Conservation (phyloP, 192 early-diverging fungal species). For the Oehlia diaphana region DNA sequence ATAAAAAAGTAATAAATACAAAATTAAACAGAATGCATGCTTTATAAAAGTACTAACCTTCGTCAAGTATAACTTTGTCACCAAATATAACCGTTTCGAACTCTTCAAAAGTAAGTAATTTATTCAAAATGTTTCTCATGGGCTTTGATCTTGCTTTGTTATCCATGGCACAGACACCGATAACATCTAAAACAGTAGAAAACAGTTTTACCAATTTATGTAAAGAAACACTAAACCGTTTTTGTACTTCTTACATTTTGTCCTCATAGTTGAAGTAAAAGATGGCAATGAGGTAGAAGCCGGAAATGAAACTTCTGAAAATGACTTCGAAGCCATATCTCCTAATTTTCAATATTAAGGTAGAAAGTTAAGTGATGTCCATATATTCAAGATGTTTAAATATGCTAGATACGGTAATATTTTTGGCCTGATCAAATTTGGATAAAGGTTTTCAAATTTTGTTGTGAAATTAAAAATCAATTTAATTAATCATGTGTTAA, state of each 20-base stretch:
- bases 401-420: too few relatives aligned
- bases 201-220: not conserved
- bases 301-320: not conserved
- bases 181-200: constrained; percentile 46
- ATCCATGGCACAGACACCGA: constrained; percentile 92
- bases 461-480: too few relatives aligned
- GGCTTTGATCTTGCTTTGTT: constrained; percentile 93
- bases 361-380: too few relatives aligned
- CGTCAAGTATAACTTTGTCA: constrained; percentile 95
- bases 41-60: constrained; percentile 53
- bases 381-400: too few relatives aligned
- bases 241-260: not conserved
- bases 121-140: constrained; percentile 91
- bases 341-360: not conserved
- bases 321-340: not conserved
- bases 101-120: constrained; percentile 58
- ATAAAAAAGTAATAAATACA: too few relatives aligned
- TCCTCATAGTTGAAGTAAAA: not conserved
- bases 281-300: not conserved
- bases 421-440: too few relatives aligned
- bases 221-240: not conserved
- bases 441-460: too few relatives aligned
- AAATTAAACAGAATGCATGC: not conserved
- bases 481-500: too few relatives aligned
- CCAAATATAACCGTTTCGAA: constrained; percentile 92